phyloP scores from a whole-genome alignment of 2,329 filamentous ascomycete species.

The Trichoderma lentiforme region DNA sequence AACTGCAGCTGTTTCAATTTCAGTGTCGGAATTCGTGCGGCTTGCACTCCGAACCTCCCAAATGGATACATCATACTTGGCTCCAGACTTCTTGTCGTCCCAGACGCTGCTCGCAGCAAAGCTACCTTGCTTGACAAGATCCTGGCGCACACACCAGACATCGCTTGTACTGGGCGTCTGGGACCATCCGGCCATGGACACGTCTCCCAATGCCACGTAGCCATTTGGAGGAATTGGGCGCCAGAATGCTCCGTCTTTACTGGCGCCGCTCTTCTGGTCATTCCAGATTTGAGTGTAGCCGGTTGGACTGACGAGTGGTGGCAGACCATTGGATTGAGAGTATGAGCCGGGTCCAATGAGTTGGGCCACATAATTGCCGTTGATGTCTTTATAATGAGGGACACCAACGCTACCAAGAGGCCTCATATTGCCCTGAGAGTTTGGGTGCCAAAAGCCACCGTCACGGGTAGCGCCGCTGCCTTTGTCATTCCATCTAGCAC shows the following conservation, averaged over 20 bases:
- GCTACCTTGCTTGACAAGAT: not conserved
- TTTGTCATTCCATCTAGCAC: not conserved
- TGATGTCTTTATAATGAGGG: not conserved
- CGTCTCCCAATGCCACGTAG: not conserved
- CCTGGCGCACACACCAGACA: not conserved
- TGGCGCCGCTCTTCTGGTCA: not conserved
- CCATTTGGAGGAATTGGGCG: not conserved
- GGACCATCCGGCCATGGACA: not conserved
- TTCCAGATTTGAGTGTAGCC: not conserved
- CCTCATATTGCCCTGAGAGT: not conserved
- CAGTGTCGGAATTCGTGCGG: fast-evolving
- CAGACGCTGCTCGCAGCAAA: not conserved
- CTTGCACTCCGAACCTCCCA: not conserved
- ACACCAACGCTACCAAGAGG: not conserved
- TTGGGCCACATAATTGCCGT: not conserved
- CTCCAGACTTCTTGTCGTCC: not conserved
- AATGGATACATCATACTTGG: not conserved
- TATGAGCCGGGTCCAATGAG: not conserved
- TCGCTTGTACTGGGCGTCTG: not conserved
- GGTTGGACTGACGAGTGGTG: not conserved
- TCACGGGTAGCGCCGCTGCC: not conserved
- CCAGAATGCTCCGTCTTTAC: not conserved
- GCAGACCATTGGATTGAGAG: too few species aligned
- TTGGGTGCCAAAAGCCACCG: not conserved
- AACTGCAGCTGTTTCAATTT: not conserved